Evolutionary conservation across 441 rosid genomes (phyloP), one percentile per base, ranked within the genome.

Genomic region (Gossypium armourianum): DNA sequence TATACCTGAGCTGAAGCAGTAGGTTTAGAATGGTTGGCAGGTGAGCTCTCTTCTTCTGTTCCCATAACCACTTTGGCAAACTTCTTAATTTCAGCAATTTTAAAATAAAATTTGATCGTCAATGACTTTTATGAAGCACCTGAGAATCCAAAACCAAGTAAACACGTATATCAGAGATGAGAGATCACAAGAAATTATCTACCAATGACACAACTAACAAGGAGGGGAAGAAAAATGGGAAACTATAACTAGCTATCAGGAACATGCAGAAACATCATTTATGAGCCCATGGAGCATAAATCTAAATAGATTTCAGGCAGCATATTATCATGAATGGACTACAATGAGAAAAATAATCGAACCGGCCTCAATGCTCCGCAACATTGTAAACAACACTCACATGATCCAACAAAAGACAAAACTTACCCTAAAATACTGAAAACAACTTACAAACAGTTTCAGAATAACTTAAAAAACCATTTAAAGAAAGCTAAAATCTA

Each of bases 21-120:
- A 69, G 92, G 78, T 74, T 90, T 92, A 56, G 97, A 80, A 76
- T 91, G 78, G 75, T 88, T 94, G 61, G 90, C 71, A 28, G 90
- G 82, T 54, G 88, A 80, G 78, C 82, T 83, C 53, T 89, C 96
- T 79, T 95, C 98, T 71, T 93, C 84, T 20, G 92, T 86, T 74
- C 86, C 92, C 94, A 88, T 85, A 16, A 83, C 71, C 26, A 69
- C 43, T 26, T 59, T 13, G 20, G 43, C 13, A 77, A 55, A 8
- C 29, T n/a, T 19, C 59, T 19, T 53, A 54, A 17, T 54, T 54
- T 54, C 26, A 54, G 26, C 59, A 54, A 54, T 17, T 2, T 54
- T 7, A 8, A 4, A 54, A 76, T 24, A 50, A 56, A 65, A 61
- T 40, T 64, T 23, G 53, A 65, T 54, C 21, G 68, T 12, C 10